These are phyloP conservation scores for Myrica gale DNA, from an alignment of 306 rosid genomes.

Conservation along the genomic window DNA sequence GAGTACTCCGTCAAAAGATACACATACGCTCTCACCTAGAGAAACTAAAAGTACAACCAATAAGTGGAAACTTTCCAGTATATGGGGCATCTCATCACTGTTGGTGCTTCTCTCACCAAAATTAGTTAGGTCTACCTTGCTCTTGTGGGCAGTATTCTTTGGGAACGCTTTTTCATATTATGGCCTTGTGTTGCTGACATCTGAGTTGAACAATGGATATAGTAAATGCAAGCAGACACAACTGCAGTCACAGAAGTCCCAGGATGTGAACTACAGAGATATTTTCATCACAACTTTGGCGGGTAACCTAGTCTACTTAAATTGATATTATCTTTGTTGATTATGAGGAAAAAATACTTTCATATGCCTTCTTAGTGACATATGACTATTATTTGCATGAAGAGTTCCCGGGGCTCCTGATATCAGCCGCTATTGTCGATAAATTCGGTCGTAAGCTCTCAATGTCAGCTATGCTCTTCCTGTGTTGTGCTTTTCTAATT, in stretches of 20 bases:
- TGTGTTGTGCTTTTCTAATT: slow-evolving; percentile 71
- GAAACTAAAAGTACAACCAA: slow-evolving; percentile 33
- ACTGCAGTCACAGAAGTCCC: slow-evolving; percentile 42
- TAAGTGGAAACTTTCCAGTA: slow-evolving; percentile 36
- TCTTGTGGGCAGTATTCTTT: slow-evolving; percentile 85
- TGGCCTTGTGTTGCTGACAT: slow-evolving; percentile 92
- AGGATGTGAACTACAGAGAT: slow-evolving; percentile 54
- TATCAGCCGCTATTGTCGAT: slow-evolving; percentile 78
- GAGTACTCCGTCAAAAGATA: slow-evolving; percentile 53
- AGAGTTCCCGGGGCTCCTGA: slow-evolving; percentile 89
- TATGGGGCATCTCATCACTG: slow-evolving; percentile 56
- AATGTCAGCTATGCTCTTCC: slow-evolving; percentile 84
- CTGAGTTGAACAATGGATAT: slow-evolving; percentile 61
- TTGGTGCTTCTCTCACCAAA: slow-evolving; percentile 69
- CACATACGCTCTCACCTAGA: slow-evolving; percentile 48
- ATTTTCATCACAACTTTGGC: slow-evolving; percentile 90
- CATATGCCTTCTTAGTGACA: slow-evolving; percentile 26
- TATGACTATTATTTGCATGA: slow-evolving; percentile 39
- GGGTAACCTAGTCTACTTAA: slow-evolving; percentile 47
- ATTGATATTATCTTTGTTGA: slow-evolving; percentile 16
- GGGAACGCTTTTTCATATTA: slow-evolving; percentile 96
- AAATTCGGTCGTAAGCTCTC: slow-evolving; percentile 85
- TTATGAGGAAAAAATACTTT: not conserved
- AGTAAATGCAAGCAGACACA: slow-evolving; percentile 49
- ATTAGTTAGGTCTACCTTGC: slow-evolving; percentile 73